Evolutionary conservation across 2,329 filamentous ascomycete genomes (phyloP), one percentile per base, ranked within the genome.

Genomic region (Claviceps sorghi): DNA sequence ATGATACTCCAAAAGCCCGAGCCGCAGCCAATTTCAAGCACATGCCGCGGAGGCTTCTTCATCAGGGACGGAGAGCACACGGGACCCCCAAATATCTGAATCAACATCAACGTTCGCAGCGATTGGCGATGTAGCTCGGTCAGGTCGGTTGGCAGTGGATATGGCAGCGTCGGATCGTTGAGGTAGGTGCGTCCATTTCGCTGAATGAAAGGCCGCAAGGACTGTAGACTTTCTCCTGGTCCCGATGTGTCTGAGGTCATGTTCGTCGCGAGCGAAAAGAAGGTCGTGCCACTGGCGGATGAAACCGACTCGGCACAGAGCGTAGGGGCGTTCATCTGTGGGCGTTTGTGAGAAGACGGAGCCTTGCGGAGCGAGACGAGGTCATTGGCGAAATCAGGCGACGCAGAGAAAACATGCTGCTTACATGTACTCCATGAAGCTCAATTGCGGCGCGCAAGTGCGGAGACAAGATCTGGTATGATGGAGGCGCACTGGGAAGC

Each of bases 91-190:
- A 93, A 89, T 36, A 95, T 78, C 62, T 88, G 82, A 58, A 88
- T 84, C 50, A 89, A 75, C 56, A 95, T 77, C 58, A 95, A 75
- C 0, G 90, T 94, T 54, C 88, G 82, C 52, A 96, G 73, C 48
- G 83, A 89, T 68, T 96, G 90, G 53, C 90, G 80, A 67, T 95
- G 88, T 48, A 95, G 78, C 69, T 96, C 90, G 42, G 83, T 74
- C 42, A 95, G 77, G 69, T 96, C 91, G 69, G 86, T 84, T 41
- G 91, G 91, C 2, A 96, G 74, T n/a, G 88, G 88, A 61, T 97
- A 96, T 8, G 80, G 71, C 32, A 86, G 70, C 2, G 78, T 74
- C 9, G 77, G 72, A 62, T 95, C 87, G 63, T 85, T 81, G 57
- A 94, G 78, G 68, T 91, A 96, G 47, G 84, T 84, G 53, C 89